Evolutionary conservation across 371 early-diverging fungal genomes (phyloP).

Genomic region (Actinomucor elegans): DNA sequence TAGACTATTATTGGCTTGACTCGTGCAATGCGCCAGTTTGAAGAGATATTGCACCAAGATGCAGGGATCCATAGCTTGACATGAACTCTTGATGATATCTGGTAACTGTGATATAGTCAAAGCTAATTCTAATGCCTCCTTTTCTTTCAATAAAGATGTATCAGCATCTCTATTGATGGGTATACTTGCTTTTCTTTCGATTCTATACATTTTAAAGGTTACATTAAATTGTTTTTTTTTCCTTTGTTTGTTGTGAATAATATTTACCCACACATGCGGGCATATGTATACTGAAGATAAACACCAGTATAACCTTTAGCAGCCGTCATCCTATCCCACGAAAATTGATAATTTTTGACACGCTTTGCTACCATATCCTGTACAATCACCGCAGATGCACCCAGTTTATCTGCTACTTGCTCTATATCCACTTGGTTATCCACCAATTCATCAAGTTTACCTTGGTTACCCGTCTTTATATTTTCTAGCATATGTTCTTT

Average conservation of each 20-base stretch:
- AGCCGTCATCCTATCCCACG: conserved; percentile 91
- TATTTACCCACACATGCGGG: conserved; percentile 79
- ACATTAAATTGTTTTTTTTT: no score
- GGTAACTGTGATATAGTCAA: conserved; percentile 85
- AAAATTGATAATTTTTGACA: conserved; percentile 93
- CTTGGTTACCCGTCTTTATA: conserved; percentile 61
- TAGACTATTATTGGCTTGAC: conserved; percentile 69
- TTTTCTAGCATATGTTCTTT: conserved; percentile 74
- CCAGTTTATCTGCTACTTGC: conserved; percentile 68
- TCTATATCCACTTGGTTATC: conserved; percentile 43
- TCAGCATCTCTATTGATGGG: conserved; percentile 17
- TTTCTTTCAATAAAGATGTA: conserved; percentile 62
- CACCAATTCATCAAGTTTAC: background rate
- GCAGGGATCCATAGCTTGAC: conserved; percentile 80
- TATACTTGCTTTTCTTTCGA: conserved; percentile 36
- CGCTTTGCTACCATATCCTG: conserved; percentile 96
- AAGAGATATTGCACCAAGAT: conserved; percentile 86
- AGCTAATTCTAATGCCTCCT: conserved; percentile 69
- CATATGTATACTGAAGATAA: conserved; percentile 95
- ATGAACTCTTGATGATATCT: conserved; percentile 62
- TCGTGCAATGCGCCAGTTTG: conserved; percentile 76
- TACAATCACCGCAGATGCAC: conserved; percentile 87
- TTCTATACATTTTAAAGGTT: no score
- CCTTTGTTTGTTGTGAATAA: no score
- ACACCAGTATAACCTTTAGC: conserved; percentile 97